These are phyloP conservation scores for Raphanus raphanistrum DNA, from an alignment of 345 rosid genomes.

Conservation along the genomic window DNA sequence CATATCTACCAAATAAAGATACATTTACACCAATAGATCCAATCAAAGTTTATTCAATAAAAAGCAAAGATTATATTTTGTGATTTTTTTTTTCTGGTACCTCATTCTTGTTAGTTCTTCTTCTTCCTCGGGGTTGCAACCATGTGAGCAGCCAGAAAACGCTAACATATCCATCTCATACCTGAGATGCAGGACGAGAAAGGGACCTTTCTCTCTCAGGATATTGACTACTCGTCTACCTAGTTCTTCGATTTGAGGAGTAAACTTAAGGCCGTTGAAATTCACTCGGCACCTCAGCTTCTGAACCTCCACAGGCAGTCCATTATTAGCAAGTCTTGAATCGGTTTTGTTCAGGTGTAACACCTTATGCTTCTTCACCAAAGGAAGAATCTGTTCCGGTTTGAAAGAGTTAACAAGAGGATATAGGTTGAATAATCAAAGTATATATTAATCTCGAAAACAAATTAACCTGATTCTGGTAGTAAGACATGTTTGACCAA, in stretches of 20 bases:
- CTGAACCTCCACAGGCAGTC: conserved; percentile 75
- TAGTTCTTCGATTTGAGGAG: conserved; percentile 75
- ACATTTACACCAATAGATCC: conserved; percentile 10
- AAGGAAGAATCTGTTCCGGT: conserved; percentile 79
- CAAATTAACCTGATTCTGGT: conserved; percentile 60
- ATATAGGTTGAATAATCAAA: conserved; percentile 7
- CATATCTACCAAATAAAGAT: conserved; percentile 54
- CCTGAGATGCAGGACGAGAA: conserved; percentile 86
- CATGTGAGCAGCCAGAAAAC: conserved; percentile 92
- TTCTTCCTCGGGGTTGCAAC: conserved; percentile 76
- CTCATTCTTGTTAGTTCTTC: conserved; percentile 84
- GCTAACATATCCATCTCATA: conserved; percentile 99
- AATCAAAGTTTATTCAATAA: not conserved
- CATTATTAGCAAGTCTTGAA: conserved; percentile 85
- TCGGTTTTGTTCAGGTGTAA: conserved; percentile 87
- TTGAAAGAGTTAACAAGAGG: not conserved
- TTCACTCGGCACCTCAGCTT: conserved; percentile 89
- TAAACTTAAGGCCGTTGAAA: conserved; percentile 76
- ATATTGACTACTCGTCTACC: conserved; percentile 70
- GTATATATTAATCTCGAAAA: not conserved
- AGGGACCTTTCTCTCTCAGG: conserved; percentile 82
- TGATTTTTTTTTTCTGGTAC: conserved; percentile 33
- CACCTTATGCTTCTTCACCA: conserved; percentile 78
- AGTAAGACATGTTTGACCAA: conserved; percentile 92
- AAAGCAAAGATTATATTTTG: conserved; percentile 9